These are phyloP conservation scores for Truncatella angustata DNA, from an alignment of 2,329 filamentous ascomycete species.

Conservation along the genomic window DNA sequence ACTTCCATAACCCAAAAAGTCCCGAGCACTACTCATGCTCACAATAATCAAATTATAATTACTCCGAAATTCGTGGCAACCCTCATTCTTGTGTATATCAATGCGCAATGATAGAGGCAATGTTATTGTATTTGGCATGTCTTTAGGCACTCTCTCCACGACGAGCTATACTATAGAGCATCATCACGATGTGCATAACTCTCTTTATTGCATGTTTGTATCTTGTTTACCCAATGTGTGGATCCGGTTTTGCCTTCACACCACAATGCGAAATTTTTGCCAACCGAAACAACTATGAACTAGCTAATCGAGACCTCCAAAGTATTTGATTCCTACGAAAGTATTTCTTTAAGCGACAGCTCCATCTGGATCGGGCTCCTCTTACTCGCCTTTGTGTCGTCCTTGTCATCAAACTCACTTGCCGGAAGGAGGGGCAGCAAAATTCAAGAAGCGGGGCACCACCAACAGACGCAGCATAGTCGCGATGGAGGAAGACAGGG, in stretches of 20 bases:
- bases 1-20: background rate
- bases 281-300: background rate
- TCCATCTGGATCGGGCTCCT: too few relatives aligned
- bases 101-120: too few relatives aligned
- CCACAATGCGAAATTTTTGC: slow-evolving; percentile 2
- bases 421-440: background rate
- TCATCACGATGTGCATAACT: background rate
- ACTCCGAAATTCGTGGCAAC: too few relatives aligned
- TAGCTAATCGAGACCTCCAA: too few relatives aligned
- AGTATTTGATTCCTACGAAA: background rate
- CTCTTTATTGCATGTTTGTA: background rate
- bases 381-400: too few relatives aligned
- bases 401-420: background rate
- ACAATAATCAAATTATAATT: too few relatives aligned
- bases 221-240: background rate
- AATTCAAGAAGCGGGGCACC: background rate
- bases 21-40: too few relatives aligned
- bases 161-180: background rate
- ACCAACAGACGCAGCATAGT: background rate
- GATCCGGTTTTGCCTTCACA: slow-evolving; percentile 5
- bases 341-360: background rate
- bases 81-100: too few relatives aligned
- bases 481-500: slow-evolving; percentile 76
- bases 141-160: background rate
- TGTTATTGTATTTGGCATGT: background rate